Evolutionary conservation across 768 basidiomycete genomes (phyloP).

Genomic region (Tricholoma hemisulphureum): DNA sequence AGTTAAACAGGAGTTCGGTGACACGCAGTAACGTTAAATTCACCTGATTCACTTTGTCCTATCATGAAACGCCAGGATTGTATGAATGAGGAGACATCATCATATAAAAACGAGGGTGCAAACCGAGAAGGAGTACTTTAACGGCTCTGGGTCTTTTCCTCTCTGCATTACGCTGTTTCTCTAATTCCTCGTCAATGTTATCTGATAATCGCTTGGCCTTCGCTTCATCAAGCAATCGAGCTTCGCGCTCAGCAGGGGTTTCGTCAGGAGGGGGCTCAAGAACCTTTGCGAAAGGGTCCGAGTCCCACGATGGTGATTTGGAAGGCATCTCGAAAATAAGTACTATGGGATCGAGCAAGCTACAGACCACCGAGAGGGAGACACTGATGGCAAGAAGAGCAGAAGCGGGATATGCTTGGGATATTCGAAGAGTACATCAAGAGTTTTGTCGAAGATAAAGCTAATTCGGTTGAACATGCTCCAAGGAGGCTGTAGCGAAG

Average conservation of each 20-base stretch:
- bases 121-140: conserved; percentile 63
- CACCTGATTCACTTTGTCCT: conserved; percentile 85
- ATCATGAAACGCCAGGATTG: not conserved
- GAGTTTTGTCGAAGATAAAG: too few species aligned
- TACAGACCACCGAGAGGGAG: too few species aligned
- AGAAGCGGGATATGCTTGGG: not conserved
- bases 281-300: conserved; percentile 49
- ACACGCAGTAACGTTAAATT: not conserved
- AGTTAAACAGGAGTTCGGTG: conserved; percentile 1
- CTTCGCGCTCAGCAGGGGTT: conserved; percentile 42
- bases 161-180: conserved; percentile 46
- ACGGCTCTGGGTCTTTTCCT: conserved; percentile 48
- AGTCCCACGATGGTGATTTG: conserved; percentile 21
- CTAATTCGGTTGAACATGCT: too few species aligned
- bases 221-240: conserved; percentile 45
- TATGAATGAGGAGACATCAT: not conserved
- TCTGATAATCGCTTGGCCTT: conserved; percentile 57
- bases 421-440: not conserved
- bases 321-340: conserved; percentile 4
- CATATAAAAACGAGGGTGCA: conserved; percentile 15
- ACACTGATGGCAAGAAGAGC: not conserved
- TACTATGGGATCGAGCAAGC: too few species aligned
- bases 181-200: conserved; percentile 62
- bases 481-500: not conserved
- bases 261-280: conserved; percentile 56